Conservation (phyloP, 495 filamentous ascomycete species). For the Elasticomyces elasticus region DNA sequence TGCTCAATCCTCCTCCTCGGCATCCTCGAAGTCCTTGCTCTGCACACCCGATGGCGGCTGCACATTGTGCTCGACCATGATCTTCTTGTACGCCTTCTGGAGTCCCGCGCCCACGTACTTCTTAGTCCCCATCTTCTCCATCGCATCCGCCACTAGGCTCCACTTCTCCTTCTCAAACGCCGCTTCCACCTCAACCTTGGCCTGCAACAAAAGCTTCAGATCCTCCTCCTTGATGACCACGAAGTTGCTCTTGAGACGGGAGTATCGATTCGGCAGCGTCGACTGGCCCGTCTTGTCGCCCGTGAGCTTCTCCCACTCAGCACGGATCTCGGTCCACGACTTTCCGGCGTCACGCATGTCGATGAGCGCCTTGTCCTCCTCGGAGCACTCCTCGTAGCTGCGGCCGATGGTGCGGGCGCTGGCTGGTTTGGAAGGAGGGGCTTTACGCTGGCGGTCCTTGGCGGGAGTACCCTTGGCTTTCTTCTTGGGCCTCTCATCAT, state of each 20-base stretch:
- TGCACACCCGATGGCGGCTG: slow-evolving; percentile 2
- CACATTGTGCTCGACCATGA: background rate
- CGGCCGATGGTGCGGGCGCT: background rate
- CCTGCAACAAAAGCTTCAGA: background rate
- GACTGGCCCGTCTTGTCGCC: slow-evolving; percentile 1
- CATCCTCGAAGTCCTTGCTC: slow-evolving; percentile 4
- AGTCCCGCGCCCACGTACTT: background rate
- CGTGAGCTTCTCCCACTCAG: background rate
- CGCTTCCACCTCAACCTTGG: slow-evolving; percentile 7
- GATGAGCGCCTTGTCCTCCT: slow-evolving; percentile 5
- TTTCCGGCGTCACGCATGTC: slow-evolving; percentile 6
- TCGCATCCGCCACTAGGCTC: background rate
- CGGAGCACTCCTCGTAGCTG: slow-evolving; percentile 3
- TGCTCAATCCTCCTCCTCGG: background rate
- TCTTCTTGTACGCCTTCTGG: slow-evolving; percentile 7
- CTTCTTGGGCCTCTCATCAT: slow-evolving; percentile 21
- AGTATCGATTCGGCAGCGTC: slow-evolving; percentile 10
- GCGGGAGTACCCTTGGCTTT: background rate
- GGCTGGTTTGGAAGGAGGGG: background rate
- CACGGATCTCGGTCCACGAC: slow-evolving; percentile 4
- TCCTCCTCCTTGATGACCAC: slow-evolving; percentile 9
- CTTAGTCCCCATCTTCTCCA: slow-evolving; percentile 1
- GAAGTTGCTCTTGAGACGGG: slow-evolving; percentile 9
- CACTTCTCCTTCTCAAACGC: slow-evolving; percentile 11
- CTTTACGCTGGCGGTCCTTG: background rate